phyloP scores from a whole-genome alignment of 2,329 filamentous ascomycete genomes.

The Trichoderma koningiopsis region DNA sequence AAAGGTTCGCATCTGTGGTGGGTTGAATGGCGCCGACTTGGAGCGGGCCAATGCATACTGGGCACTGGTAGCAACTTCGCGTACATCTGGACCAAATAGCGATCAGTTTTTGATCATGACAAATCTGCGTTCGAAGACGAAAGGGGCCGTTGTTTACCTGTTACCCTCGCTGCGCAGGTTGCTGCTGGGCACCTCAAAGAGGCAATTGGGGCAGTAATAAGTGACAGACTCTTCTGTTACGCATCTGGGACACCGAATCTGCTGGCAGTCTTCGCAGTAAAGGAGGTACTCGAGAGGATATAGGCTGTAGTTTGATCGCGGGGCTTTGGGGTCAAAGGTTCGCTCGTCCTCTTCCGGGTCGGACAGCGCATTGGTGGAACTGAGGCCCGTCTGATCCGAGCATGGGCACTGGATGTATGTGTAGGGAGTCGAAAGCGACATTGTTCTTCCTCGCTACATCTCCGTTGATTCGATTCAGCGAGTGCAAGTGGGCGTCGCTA shows the following conservation, averaged over 20 bases:
- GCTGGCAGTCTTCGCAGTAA: constrained; percentile 96
- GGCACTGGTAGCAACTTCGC: constrained; percentile 93
- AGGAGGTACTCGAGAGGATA: constrained; percentile 92
- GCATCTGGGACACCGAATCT: constrained; percentile 91
- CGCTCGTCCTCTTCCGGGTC: constrained; percentile 64
- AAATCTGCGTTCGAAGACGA: background rate
- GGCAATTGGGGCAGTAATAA: constrained; percentile 91
- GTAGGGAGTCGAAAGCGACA: constrained; percentile 60
- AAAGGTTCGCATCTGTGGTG: constrained; percentile 48
- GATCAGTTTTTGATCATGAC: constrained; percentile 6
- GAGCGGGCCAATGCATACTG: constrained; percentile 80
- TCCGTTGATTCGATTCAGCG: background rate
- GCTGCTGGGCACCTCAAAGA: constrained; percentile 94
- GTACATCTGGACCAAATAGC: constrained; percentile 65
- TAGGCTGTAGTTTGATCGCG: constrained; percentile 85
- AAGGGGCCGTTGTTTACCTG: constrained; percentile 58
- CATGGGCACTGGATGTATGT: constrained; percentile 70
- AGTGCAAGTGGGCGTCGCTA: background rate
- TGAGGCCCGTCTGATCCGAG: constrained; percentile 48
- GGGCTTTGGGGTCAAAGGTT: constrained; percentile 82
- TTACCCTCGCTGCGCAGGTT: constrained; percentile 92
- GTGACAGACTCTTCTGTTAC: constrained; percentile 91
- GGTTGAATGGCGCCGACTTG: constrained; percentile 71
- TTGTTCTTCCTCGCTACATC: constrained; percentile 35
- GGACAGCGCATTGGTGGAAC: constrained; percentile 38